Conservation (phyloP, 2,329 filamentous ascomycete genomes). For the Hymenoscyphus infarciens region DNA sequence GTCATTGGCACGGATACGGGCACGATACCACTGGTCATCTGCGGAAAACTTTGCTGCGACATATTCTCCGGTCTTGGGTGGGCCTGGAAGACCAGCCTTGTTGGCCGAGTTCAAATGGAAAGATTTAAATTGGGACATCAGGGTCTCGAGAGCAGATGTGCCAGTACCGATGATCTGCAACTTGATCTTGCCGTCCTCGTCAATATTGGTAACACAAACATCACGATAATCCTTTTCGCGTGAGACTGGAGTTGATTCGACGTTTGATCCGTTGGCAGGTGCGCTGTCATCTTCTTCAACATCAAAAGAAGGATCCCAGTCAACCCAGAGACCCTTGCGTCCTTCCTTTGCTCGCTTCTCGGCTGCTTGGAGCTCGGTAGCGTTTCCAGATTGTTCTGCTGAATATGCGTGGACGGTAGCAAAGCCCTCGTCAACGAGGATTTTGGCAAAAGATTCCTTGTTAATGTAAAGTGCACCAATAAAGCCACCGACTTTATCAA, state of each 20-base stretch:
- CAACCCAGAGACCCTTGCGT: constrained; percentile 84
- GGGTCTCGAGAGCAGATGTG: constrained; percentile 75
- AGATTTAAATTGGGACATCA: constrained; percentile 87
- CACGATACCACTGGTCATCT: constrained; percentile 93
- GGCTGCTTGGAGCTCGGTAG: constrained; percentile 79
- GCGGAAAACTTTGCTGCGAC: constrained; percentile 88
- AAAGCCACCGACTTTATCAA: constrained; percentile 96
- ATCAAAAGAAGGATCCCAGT: constrained; percentile 90
- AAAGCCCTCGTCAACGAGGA: constrained; percentile 88
- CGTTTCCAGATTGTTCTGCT: constrained; percentile 90
- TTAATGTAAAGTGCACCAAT: constrained; percentile 92
- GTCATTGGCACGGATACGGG: constrained; percentile 86
- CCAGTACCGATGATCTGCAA: constrained; percentile 86
- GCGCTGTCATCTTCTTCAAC: constrained; percentile 49
- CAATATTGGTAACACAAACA: constrained; percentile 87
- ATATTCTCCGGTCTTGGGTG: constrained; percentile 86
- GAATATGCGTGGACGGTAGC: constrained; percentile 92
- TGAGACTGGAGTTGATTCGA: constrained; percentile 50
- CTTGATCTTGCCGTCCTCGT: constrained; percentile 78
- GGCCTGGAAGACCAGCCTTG: constrained; percentile 65
- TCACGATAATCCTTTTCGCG: constrained; percentile 87
- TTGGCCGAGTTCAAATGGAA: constrained; percentile 87
- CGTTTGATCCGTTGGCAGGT: constrained; percentile 49
- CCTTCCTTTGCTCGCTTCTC: constrained; percentile 87
- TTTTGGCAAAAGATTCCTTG: constrained; percentile 92